phyloP scores from a whole-genome alignment of 2,329 filamentous ascomycete species.

The Calonectria montana region DNA sequence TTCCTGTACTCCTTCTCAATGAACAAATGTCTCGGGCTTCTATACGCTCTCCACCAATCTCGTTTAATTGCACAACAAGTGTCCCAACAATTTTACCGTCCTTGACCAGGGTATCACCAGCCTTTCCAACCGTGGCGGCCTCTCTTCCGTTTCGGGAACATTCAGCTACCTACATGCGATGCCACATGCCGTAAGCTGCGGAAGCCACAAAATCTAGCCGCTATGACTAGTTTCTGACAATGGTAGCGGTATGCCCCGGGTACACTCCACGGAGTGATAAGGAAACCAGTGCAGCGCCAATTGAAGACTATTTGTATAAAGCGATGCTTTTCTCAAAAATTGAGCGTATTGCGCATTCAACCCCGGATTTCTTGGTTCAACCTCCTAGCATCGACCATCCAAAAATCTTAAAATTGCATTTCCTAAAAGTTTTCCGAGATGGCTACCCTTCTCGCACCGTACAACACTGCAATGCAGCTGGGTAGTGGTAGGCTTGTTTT shows the following conservation, averaged over 20 bases:
- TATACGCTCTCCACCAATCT: neutral
- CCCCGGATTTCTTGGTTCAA: neutral
- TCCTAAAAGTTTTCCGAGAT: neutral
- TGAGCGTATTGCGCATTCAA: neutral
- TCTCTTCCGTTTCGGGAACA: neutral
- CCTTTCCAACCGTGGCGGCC: neutral
- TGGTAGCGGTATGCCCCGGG: neutral
- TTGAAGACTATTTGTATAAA: neutral
- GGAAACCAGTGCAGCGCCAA: neutral
- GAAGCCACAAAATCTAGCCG: neutral
- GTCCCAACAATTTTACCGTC: neutral
- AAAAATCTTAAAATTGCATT: neutral
- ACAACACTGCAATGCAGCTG: slow-evolving; percentile 23
- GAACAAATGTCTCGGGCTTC: neutral
- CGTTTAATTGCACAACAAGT: neutral
- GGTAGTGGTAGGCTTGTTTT: neutral
- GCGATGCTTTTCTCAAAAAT: neutral
- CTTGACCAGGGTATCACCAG: neutral
- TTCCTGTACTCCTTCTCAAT: neutral
- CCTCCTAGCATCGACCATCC: neutral
- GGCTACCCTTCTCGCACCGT: slow-evolving; percentile 16
- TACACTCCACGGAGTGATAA: neutral
- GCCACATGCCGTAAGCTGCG: neutral
- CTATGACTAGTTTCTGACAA: neutral
- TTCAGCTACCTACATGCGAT: neutral